These are phyloP conservation scores for Gypsophila paniculata DNA, from an alignment of 179 eudicot species.

Conservation along the genomic window DNA sequence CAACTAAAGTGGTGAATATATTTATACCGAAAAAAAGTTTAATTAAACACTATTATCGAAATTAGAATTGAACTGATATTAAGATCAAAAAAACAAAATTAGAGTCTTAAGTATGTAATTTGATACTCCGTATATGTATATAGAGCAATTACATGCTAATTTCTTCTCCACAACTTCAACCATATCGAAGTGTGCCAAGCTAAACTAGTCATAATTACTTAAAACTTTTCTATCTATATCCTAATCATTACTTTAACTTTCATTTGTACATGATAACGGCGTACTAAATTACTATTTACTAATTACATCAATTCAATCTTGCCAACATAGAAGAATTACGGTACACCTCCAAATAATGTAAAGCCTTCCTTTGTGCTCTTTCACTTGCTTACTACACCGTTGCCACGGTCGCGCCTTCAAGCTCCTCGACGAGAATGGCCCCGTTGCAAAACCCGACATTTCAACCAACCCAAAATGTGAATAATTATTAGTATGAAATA, in stretches of 20 bases:
- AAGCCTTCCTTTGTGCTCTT: conserved; percentile 43
- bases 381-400: conserved; percentile 38
- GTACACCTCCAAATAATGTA: conserved; percentile 56
- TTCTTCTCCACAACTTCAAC: neutral
- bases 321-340: conserved; percentile 43
- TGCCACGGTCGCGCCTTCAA: conserved; percentile 34
- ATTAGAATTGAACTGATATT: no score
- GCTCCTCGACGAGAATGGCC: conserved; percentile 24
- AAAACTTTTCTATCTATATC: neutral
- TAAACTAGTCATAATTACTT: neutral
- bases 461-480: neutral
- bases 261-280: neutral
- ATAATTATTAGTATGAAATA: neutral
- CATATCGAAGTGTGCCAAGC: neutral
- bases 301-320: conserved; percentile 39
- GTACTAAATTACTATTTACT: neutral
- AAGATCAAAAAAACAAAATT: no score
- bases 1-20: no score
- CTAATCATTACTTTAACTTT: neutral
- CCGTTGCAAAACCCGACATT: conserved; percentile 25
- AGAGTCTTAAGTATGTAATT: no score
- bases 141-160: neutral
- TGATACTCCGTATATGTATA: no score
- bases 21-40: no score
- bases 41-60: no score